Conservation (phyloP, 805 yeast genomes). For the Schwanniomyces occidentalis region DNA sequence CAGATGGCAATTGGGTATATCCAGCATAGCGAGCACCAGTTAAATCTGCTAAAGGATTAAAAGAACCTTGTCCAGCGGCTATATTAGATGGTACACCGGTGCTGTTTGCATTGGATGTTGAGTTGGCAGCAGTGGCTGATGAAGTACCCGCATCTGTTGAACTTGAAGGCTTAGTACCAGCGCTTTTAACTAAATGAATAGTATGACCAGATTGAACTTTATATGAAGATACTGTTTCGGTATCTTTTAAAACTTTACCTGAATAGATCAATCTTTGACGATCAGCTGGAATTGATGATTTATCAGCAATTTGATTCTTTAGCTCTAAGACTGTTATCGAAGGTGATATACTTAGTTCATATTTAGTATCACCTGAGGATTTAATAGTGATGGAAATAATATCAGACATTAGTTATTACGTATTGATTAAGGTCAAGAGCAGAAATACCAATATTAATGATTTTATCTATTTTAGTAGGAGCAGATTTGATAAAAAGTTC, state of each 20-base stretch:
- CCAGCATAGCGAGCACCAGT: constrained; percentile 98
- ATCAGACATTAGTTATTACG: too few species aligned
- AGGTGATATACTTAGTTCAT: constrained; percentile 58
- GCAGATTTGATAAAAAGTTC: too few species aligned
- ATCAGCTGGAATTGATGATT: constrained; percentile 67
- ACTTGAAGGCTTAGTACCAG: constrained; percentile 36
- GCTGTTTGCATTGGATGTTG: constrained; percentile 12
- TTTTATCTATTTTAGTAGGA: too few species aligned
- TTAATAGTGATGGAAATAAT: constrained; percentile 35
- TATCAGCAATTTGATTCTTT: constrained; percentile 62
- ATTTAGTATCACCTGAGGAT: constrained; percentile 76
- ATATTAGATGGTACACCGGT: constrained; percentile 69
- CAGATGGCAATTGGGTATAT: constrained; percentile 80
- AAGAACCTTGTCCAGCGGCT: constrained; percentile 85
- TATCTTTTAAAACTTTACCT: constrained; percentile 89
- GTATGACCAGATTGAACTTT: constrained; percentile 86
- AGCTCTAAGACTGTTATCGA: constrained; percentile 63
- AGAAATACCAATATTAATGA: too few species aligned
- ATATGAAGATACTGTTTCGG: constrained; percentile 70
- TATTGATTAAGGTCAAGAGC: too few species aligned
- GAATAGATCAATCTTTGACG: constrained; percentile 89
- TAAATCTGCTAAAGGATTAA: constrained; percentile 86
- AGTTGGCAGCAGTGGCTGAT: constrained; percentile 14
- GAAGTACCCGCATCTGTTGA: constrained; percentile 26
- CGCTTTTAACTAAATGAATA: constrained; percentile 85